Conservation (phyloP, 73 alveolate species). For the Breviolum minutum region DNA sequence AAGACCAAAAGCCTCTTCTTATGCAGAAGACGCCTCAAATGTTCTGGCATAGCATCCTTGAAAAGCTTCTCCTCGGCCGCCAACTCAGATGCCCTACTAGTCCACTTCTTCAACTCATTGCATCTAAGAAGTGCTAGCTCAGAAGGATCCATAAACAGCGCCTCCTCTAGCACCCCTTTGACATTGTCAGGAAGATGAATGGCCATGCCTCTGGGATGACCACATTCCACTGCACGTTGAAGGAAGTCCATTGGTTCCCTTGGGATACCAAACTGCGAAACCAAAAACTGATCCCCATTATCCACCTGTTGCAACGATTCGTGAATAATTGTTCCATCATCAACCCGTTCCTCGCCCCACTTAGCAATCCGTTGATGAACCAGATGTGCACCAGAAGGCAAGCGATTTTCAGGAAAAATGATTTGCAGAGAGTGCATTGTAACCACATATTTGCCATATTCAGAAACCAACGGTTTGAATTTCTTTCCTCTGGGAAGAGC, state of each 20-base stretch:
- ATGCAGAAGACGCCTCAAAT: neutral
- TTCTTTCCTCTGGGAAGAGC: neutral
- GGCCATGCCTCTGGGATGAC: neutral
- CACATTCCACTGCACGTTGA: neutral
- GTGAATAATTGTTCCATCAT: neutral
- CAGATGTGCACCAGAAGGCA: neutral
- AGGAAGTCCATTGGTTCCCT: neutral
- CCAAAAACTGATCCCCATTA: neutral
- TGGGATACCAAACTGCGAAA: neutral
- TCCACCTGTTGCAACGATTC: neutral
- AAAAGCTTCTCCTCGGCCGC: neutral
- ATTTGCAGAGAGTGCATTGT: neutral
- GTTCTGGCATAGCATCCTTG: neutral
- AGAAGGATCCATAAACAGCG: neutral
- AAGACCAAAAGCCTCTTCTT: neutral
- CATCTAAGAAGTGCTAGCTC: neutral
- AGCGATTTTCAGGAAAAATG: neutral
- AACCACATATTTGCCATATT: neutral
- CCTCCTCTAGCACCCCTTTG: neutral
- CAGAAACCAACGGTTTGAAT: slow-evolving; percentile 3
- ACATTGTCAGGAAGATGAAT: neutral
- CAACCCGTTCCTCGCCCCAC: slow-evolving; percentile 14
- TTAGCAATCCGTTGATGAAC: neutral
- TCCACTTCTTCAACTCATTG: neutral
- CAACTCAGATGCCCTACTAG: neutral